Percentiles rank a stretch among this genome's conserved stretches.
phyloP scores from a whole-genome alignment of 2,329 filamentous ascomycete species.

The Cryphonectria carpinicola region DNA sequence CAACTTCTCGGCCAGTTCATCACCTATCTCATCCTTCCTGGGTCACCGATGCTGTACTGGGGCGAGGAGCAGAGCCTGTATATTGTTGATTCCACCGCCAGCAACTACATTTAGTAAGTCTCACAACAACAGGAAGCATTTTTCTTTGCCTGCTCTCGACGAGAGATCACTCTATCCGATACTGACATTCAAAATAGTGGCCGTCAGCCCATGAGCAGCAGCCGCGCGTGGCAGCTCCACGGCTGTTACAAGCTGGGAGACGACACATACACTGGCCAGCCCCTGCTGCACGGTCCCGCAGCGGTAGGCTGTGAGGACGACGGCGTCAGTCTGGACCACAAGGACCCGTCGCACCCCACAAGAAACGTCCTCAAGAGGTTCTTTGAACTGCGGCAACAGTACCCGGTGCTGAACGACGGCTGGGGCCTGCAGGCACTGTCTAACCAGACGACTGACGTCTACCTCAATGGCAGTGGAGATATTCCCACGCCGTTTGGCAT shows the following conservation, averaged over 20 bases:
- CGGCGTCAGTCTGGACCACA: constrained; percentile 59
- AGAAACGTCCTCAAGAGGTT: constrained; percentile 64
- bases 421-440: constrained; percentile 59
- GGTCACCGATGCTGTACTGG: constrained; percentile 63
- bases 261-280: constrained; percentile 55
- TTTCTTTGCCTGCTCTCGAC: too few relatives aligned
- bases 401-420: constrained; percentile 62
- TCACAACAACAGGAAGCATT: not conserved
- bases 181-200: constrained; percentile 49
- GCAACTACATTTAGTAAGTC: constrained; percentile 55
- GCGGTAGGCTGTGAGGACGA: constrained; percentile 58
- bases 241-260: constrained; percentile 62
- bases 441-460: constrained; percentile 47
- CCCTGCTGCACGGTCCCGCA: constrained; percentile 50
- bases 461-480: constrained; percentile 42
- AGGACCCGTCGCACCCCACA: constrained; percentile 63
- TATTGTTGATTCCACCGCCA: constrained; percentile 62
- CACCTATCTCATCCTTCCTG: constrained; percentile 61
- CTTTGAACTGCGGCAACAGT: constrained; percentile 60
- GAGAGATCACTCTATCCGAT: not conserved
- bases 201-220: constrained; percentile 63
- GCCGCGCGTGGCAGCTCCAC: constrained; percentile 65
- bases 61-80: constrained; percentile 68
- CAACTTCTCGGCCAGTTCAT: constrained; percentile 62
- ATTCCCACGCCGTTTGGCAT: constrained; percentile 49